Base-by-base conservation (phyloP, 2,329 filamentous ascomycete species). In the Sclerotinia nivalis region DNA sequence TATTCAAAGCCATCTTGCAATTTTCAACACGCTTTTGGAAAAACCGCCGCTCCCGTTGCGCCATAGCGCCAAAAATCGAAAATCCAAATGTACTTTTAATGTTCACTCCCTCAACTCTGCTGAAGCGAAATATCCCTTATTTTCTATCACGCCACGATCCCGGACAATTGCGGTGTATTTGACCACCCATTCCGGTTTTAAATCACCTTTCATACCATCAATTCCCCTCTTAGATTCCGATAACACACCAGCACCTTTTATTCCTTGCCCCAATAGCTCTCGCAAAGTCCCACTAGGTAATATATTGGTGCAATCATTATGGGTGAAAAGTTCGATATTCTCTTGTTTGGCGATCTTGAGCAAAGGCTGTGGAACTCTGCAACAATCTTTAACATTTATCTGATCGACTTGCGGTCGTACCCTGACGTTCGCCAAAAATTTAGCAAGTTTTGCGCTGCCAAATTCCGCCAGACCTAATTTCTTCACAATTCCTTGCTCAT, bases 101-200 rank as follows among this genome's bases (percentile, higher is more conserved):
- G 22, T 49, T 76, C 70, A 79, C 69, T 84, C 83, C 60, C 83
- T 82, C 73, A 96, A 80, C 78, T 93, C 90, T 4, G 94, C 95
- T 28, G 89, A 88, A 1, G 95, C 95, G 83, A 97, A 97, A 81
- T 97, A 98, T 10, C 96, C 96, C 84, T 98, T 99, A 79, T 96
- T 97, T 84, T 99, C 96, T 74, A 99, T 95, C 12, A 99, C 96
- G 20, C 96, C 96, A 68, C 96, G 86, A 79, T 98, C 91, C 80
- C 92, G 91, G 54, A 98, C 93, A 70, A 98, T 95, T 1, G 96
- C 96, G 50, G 95, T 97, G 79, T 99, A 99, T 79, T 98, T 97
- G 74, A 95, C 91, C 40, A 98, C 96, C 95, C 96, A 99, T 79
- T 95, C 89, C 40, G 96, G 94, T 70, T 88, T 87, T 62, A 98